Evolutionary conservation across 2,329 filamentous ascomycete genomes (phyloP), one percentile per base, ranked within the genome.

Genomic region (Pseudogymnoascus sp.): DNA sequence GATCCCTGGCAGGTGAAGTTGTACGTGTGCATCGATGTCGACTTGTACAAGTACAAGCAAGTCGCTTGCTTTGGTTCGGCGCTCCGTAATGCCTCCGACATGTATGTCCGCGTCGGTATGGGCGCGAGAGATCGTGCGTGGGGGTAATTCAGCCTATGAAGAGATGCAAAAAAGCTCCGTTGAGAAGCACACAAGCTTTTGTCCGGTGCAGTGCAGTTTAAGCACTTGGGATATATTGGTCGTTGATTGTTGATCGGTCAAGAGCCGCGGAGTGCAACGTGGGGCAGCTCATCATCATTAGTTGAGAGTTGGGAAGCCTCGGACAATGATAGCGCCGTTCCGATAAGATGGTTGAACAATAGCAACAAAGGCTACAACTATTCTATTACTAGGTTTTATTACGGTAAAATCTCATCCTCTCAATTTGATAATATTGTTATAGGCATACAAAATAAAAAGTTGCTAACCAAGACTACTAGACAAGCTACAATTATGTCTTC

Each of bases 1-100:
- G 60, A 62, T 64, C 64, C 62, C 66, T 62, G 39, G 65, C 58
- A 65, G n/a, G 25, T 52, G 45, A 52, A 30, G 45, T 52, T 52
- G 45, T 52, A 52, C 45, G 45, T 64, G 64, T 62, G 66, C 62
- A 59, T 62, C 49, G 61, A 62, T 62, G 58, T 58, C 9, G 35
- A 58, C 35, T 39, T 42, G 59, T 60, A 42, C 38, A 19, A 42
- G 12, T 16, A 60, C 59, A 60, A 42, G 59, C 23, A 60, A 4
- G 59, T 30, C 59, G 38, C 38, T 60, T 60, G 59, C 36, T 42
- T 42, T 42, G 38, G 59, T 42, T 60, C 45, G 28, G 45, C n/a
- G 45, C 45, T 52, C 45, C 45, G 45, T 52, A 52, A 52, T 52
- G 45, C 25, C 45, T 33, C 45, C 45, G 45, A 52, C 45, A 52